Base-by-base conservation (phyloP, 805 yeast genomes). In the Candida broadrunensis region DNA sequence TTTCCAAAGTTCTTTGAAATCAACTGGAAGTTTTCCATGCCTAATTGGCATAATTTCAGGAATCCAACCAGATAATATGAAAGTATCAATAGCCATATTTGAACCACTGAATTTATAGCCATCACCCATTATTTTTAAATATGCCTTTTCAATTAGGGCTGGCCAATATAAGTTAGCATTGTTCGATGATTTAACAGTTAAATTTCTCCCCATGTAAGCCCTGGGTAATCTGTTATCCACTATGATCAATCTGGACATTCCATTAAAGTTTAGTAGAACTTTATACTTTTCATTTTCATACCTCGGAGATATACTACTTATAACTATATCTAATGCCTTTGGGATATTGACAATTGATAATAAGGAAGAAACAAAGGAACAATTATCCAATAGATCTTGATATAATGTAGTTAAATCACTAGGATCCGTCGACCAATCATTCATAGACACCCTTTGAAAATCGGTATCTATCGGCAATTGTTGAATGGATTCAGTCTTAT, bases 121-220 rank as follows among this genome's bases (percentile, higher is more conserved):
- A 2, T 66, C 62, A 1, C 80, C 78, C 60, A 72, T 59, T 0
- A 83, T 56, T 49, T 78, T 77, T 43, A 88, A 63, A 52, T 78
- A 85, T 0, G 95, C 93, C 50, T 85, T 81, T 57, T 89, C 96
- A 1, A 86, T 47, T n/a, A 87, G 49, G 0, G 87, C 84, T 0
- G 90, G 90, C 85, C 88, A 82, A 4, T 58, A 49, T 2, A 77
- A 47, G 1, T 46, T 25, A 3, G 49, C 55, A 42, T 67, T 60
- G 2, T 63, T 40, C 3, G 48, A 42, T 3, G 79, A 74, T 16
- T 60, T 55, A 9, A 74, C 69, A 20, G 62, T 60, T 23, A 72
- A 46, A 36, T 49, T 56, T 29, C 70, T 42, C 18, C 42, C 30
- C 2, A 56, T 39, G 15, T 46, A 46, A 20, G 48, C 39, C 7